Evolutionary conservation across 2,329 filamentous ascomycete genomes (phyloP).

Genomic region (Volutella citrinella): DNA sequence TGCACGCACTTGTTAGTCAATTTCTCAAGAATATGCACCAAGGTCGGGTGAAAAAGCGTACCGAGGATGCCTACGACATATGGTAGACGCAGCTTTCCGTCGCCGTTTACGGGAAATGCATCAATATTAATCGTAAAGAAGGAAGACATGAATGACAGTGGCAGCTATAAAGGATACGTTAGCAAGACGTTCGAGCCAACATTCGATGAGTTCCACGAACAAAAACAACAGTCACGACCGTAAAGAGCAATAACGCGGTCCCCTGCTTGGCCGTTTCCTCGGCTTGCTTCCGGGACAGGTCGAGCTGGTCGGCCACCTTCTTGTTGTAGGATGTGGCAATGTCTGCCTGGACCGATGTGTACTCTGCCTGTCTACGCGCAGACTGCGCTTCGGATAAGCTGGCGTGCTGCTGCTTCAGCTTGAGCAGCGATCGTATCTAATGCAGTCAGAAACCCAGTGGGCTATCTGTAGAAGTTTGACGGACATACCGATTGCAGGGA

Average conservation of each 20-base stretch:
- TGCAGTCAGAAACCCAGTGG: background rate
- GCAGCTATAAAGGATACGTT: slow-evolving; percentile 1
- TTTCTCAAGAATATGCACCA: background rate
- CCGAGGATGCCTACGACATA: slow-evolving; percentile 3
- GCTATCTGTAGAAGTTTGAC: too few species aligned
- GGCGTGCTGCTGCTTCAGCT: slow-evolving; percentile 7
- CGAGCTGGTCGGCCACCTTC: slow-evolving; percentile 3
- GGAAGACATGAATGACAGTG: slow-evolving; percentile 7
- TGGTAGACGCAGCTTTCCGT: slow-evolving; percentile 2
- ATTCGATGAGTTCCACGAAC: background rate
- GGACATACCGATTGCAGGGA: slow-evolving; percentile 5
- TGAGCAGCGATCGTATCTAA: slow-evolving; percentile 5
- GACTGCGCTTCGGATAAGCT: slow-evolving; percentile 6
- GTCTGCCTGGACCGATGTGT: slow-evolving; percentile 1
- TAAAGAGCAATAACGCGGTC: slow-evolving; percentile 3
- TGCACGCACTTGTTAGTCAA: slow-evolving; percentile 3
- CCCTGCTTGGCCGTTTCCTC: slow-evolving; percentile 3
- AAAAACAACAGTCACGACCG: slow-evolving; percentile 6
- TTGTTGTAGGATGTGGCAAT: slow-evolving; percentile 4
- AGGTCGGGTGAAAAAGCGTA: background rate
- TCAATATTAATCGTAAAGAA: slow-evolving; percentile 8
- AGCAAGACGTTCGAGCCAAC: background rate
- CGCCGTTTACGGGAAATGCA: slow-evolving; percentile 3
- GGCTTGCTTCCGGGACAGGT: slow-evolving; percentile 1
- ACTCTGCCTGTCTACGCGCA: slow-evolving; percentile 3